phyloP scores from a whole-genome alignment of 306 rosid genomes.

The Crataegus laevigata region DNA sequence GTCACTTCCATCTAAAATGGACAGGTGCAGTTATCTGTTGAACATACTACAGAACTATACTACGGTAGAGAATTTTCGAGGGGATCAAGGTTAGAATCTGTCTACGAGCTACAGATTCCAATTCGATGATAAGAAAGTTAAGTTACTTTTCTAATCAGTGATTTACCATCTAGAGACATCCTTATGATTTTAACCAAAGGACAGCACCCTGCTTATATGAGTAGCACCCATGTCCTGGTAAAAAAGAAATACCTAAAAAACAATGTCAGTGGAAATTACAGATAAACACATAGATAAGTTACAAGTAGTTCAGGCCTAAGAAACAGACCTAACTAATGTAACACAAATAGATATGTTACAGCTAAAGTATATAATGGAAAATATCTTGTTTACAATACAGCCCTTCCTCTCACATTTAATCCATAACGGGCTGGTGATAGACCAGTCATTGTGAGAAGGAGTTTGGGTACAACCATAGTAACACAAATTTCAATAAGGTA shows the following conservation, averaged over 20 bases:
- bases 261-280: conserved; percentile 36
- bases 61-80: not conserved
- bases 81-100: not conserved
- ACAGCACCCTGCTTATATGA: conserved; percentile 39
- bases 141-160: conserved; percentile 32
- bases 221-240: conserved; percentile 47
- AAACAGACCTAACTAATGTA: conserved; percentile 15
- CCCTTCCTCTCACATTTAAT: not conserved
- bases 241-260: conserved; percentile 37
- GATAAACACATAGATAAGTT: conserved; percentile 16
- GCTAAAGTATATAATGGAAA: not conserved
- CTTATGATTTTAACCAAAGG: conserved; percentile 55
- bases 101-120: conserved; percentile 22
- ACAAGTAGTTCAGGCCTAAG: conserved; percentile 1
- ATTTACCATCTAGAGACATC: conserved; percentile 63
- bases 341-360: not conserved
- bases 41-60: conserved; percentile 14
- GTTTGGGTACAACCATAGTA: not conserved
- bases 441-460: not conserved
- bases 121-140: conserved; percentile 19
- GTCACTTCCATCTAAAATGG: conserved; percentile 5
- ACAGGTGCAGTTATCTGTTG: conserved; percentile 3
- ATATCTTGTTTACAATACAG: not conserved
- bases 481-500: not conserved
- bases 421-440: not conserved